Evolutionary conservation across 2,329 filamentous ascomycete genomes (phyloP), one percentile per base, ranked within the genome.

Genomic region (Fonsecaea multimorphosa): DNA sequence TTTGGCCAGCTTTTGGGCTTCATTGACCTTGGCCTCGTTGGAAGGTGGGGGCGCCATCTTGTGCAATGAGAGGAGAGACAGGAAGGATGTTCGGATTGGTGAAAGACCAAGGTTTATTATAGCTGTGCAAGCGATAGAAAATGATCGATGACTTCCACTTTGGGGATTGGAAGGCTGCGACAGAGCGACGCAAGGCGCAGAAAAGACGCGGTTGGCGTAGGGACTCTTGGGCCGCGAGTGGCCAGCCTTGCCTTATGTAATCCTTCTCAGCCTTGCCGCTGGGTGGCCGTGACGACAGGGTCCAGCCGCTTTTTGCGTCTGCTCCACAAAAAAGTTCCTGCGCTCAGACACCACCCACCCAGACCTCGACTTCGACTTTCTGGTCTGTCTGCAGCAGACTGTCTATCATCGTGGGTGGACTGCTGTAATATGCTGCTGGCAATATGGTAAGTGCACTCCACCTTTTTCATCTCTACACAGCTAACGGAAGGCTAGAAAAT

Each of bases 1-100:
- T 83, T 92, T 93, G 72, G 87, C 86, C 76, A 94, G 83, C 83
- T 91, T 89, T 85, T 94, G 89, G 78, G 93, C 94, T 86, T 97
- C 92, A 80, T 90, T 88, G 85, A 97, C 89, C 83, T 90, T 85
- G 78, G 85, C 83, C 72, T 84, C 82, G 71, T 82, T 83, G 70
- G 85, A 82, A 68, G 78, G 78, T 72, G 74, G 75, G 68, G 79
- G 77, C 69, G 82, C 83, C 84, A 85, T 84, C 68, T 69, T 78
- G 46, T 29, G 27, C 36, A 31, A 27, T 55, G 46, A 53, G 58
- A 70, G 49, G 24, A 36, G n/a, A n/a, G 31, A 40, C 3, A 22
- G 14, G 16, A 16, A 24, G 22, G 27, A 16, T 12, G 19, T 40
- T n/a, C n/a, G 34, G 58, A 29, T 57, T 19, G 27, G 36, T 34